A percentile compares a stretch with the other conserved stretches of the same genome.
Evolutionary conservation across 2,329 filamentous ascomycete species (phyloP).

Genomic region (Alternaria angustiovoidea): DNA sequence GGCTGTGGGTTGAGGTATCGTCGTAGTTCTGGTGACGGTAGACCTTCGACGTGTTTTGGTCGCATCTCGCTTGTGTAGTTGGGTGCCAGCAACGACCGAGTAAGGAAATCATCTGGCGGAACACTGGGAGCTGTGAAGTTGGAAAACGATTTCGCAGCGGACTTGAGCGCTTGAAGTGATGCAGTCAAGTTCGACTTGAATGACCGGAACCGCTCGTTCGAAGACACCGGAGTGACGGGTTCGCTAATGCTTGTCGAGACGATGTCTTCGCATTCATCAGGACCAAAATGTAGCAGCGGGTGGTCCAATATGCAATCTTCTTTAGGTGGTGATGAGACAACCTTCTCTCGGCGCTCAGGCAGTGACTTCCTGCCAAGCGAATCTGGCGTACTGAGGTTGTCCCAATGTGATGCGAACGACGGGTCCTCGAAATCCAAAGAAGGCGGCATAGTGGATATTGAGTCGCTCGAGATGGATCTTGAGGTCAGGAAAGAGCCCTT

Average conservation of each 20-base stretch:
- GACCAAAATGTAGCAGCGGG: conserved; percentile 59
- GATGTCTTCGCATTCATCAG: conserved; percentile 44
- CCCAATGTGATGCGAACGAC: conserved; percentile 55
- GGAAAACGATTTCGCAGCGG: conserved; percentile 67
- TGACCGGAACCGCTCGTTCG: conserved; percentile 53
- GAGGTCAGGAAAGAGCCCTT: conserved; percentile 46
- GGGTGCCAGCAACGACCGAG: conserved; percentile 66
- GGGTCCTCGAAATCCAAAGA: conserved; percentile 57
- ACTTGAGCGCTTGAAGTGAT: conserved; percentile 68
- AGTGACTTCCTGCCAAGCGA: conserved; percentile 39
- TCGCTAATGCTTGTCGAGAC: conserved; percentile 43
- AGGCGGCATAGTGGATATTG: conserved; percentile 59
- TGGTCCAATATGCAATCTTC: conserved; percentile 66
- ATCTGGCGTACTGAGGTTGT: conserved; percentile 46
- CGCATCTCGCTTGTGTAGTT: conserved; percentile 68
- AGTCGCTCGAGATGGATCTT: conserved; percentile 66
- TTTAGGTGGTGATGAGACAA: conserved; percentile 57
- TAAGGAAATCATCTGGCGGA: conserved; percentile 67
- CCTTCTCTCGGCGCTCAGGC: conserved; percentile 54
- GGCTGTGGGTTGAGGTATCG: conserved; percentile 68
- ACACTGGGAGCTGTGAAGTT: conserved; percentile 63
- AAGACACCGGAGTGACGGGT: conserved; percentile 30
- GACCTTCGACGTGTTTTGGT: conserved; percentile 61
- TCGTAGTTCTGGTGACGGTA: conserved; percentile 65
- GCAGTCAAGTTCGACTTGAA: conserved; percentile 72